A percentile compares a stretch with the other conserved stretches of the same genome.
Evolutionary conservation across 2,329 filamentous ascomycete genomes (phyloP).

Genomic region (Gaeumannomyces tritici): DNA sequence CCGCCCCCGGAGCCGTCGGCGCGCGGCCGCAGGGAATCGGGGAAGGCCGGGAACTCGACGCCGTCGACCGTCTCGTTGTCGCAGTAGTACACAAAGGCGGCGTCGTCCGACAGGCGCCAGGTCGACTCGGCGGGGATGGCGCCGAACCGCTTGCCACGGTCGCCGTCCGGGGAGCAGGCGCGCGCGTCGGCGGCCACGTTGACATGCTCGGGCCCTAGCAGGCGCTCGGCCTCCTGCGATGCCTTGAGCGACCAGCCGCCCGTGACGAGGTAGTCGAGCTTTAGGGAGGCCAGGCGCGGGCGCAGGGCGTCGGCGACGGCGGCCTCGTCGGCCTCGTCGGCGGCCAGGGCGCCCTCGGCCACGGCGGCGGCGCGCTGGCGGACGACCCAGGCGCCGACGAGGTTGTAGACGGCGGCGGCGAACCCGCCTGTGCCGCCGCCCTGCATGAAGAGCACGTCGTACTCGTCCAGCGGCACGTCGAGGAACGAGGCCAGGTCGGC

Average conservation of each 20-base stretch:
- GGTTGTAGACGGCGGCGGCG: slow-evolving; percentile 72
- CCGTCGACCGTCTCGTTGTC: slow-evolving; percentile 93
- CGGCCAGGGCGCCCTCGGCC: slow-evolving; percentile 24
- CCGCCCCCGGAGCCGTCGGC: slow-evolving; percentile 48
- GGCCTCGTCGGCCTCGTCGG: slow-evolving; percentile 31
- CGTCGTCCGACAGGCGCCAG: slow-evolving; percentile 63
- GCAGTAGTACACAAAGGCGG: slow-evolving; percentile 78
- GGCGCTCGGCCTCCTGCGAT: slow-evolving; percentile 67
- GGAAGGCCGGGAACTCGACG: slow-evolving; percentile 76
- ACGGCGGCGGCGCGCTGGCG: slow-evolving; percentile 51
- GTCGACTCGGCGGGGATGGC: slow-evolving; percentile 66
- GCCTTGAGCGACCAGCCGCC: slow-evolving; percentile 89
- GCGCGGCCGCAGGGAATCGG: slow-evolving; percentile 44
- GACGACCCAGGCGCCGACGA: slow-evolving; percentile 75
- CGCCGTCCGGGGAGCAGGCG: slow-evolving; percentile 46
- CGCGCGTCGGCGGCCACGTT: slow-evolving; percentile 49
- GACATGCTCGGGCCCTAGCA: slow-evolving; percentile 70
- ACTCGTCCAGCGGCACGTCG: slow-evolving; percentile 63
- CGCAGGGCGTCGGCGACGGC: slow-evolving; percentile 14
- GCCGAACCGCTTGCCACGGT: too few relatives aligned
- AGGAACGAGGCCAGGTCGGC: slow-evolving; percentile 63
- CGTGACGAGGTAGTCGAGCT: slow-evolving; percentile 83
- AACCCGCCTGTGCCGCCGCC: slow-evolving; percentile 82
- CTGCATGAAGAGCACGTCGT: slow-evolving; percentile 84
- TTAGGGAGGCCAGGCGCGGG: slow-evolving; percentile 48